Percentiles rank a stretch among this genome's conserved stretches.
phyloP scores from a whole-genome alignment of 2,329 filamentous ascomycete species.

The Xylaria sp. region DNA sequence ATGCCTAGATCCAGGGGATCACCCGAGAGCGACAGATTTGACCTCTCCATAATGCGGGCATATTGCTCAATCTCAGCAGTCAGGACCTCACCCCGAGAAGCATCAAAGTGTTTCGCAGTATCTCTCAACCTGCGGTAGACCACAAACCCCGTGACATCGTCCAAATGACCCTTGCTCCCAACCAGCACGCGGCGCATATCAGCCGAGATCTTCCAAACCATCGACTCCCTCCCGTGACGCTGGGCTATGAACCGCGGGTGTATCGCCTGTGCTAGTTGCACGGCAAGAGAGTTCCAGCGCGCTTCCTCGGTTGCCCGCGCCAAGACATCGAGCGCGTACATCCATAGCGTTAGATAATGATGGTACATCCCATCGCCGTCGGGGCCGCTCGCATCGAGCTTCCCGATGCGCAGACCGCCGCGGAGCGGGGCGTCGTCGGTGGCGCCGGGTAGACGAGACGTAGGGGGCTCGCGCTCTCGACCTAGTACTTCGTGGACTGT shows the following conservation, averaged over 20 bases:
- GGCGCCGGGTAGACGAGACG: constrained; percentile 8
- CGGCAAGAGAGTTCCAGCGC: constrained; percentile 21
- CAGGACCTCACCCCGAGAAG: neutral
- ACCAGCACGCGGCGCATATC: constrained; percentile 22
- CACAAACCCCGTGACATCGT: constrained; percentile 24
- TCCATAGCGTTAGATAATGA: constrained; percentile 29
- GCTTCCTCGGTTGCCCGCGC: constrained; percentile 20
- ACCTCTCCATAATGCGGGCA: constrained; percentile 24
- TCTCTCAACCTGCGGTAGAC: constrained; percentile 20
- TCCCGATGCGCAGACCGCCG: constrained; percentile 28
- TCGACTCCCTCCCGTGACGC: constrained; percentile 21
- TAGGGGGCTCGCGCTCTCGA: constrained; percentile 16
- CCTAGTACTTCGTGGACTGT: constrained; percentile 26
- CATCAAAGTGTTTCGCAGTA: constrained; percentile 8
- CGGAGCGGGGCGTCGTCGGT: constrained; percentile 14
- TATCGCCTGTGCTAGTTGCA: constrained; percentile 21
- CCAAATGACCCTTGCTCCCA: constrained; percentile 20
- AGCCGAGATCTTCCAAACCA: constrained; percentile 29
- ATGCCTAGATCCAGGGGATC: constrained; percentile 25
- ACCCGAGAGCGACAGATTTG: constrained; percentile 15
- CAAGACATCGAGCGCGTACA: constrained; percentile 26
- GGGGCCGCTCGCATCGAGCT: constrained; percentile 9
- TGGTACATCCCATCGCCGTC: constrained; percentile 30
- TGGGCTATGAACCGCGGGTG: constrained; percentile 21
- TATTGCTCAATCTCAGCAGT: constrained; percentile 23